Conservation (phyloP, 78 protist genomes). For the Tieghemostelium lacteum region DNA sequence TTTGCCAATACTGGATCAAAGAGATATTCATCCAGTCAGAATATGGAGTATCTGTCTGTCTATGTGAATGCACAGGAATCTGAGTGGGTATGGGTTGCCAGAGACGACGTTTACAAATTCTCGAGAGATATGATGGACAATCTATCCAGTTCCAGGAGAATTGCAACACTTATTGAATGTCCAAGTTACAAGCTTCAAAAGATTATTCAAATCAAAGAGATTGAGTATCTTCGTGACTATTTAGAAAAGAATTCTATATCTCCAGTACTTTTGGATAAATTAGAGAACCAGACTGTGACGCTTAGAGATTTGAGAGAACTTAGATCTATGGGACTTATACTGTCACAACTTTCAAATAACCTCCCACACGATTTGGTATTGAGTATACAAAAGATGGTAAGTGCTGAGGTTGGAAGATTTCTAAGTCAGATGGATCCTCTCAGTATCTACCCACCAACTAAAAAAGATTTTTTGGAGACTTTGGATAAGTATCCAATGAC, state of each 20-base stretch:
- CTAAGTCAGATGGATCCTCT: neutral
- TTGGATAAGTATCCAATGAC: slow-evolving; percentile 11
- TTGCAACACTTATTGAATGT: slow-evolving; percentile 34
- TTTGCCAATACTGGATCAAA: neutral
- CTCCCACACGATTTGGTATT: slow-evolving; percentile 3
- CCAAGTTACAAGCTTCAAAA: slow-evolving; percentile 15
- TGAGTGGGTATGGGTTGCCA: slow-evolving; percentile 44
- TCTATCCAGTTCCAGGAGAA: neutral
- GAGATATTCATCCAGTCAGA: no score
- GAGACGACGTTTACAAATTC: slow-evolving; percentile 44
- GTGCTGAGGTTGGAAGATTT: slow-evolving; percentile 46
- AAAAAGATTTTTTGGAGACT: slow-evolving; percentile 1
- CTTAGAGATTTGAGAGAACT: slow-evolving; percentile 24
- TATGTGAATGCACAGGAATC: slow-evolving; percentile 43
- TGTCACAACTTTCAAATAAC: neutral
- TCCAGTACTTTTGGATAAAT: neutral
- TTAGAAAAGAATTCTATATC: neutral
- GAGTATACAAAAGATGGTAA: slow-evolving; percentile 9
- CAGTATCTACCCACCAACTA: slow-evolving; percentile 11
- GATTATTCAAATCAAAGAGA: slow-evolving; percentile 8
- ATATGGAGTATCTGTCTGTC: slow-evolving; percentile 16
- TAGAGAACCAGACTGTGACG: slow-evolving; percentile 10
- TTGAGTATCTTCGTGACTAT: neutral
- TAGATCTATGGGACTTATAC: neutral
- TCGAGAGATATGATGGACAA: slow-evolving; percentile 11